A percentile compares a stretch with the other conserved stretches of the same genome.
Evolutionary conservation across 2,329 filamentous ascomycete genomes (phyloP).

Genomic region (Lachnum nothofagi): DNA sequence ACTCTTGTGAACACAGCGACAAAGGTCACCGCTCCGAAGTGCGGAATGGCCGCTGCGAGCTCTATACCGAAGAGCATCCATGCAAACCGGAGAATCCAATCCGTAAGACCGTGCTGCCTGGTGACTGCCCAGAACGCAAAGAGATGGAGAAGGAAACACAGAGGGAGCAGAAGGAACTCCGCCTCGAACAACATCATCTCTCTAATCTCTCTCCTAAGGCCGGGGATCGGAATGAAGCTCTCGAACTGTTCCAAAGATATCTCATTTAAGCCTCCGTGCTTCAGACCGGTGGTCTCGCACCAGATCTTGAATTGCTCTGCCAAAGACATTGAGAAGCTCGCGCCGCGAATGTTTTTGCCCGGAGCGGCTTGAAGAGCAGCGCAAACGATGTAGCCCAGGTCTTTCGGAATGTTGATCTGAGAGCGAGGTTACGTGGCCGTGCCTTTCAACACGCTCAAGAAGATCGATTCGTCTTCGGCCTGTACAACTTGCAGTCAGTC

Average conservation of each 20-base stretch:
- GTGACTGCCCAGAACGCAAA: too few species aligned
- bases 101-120: too few species aligned
- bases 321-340: constrained; percentile 14
- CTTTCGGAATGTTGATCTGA: constrained; percentile 14
- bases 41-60: too few species aligned
- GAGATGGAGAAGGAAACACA: too few species aligned
- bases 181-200: constrained; percentile 32
- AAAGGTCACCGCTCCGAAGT: too few species aligned
- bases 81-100: too few species aligned
- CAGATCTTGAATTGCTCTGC: constrained; percentile 16
- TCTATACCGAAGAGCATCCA: too few species aligned
- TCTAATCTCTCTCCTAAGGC: constrained; percentile 29
- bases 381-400: constrained; percentile 22
- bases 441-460: constrained; percentile 24
- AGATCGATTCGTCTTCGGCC: constrained; percentile 21
- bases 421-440: constrained; percentile 18
- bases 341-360: constrained; percentile 21
- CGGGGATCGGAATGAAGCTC: constrained; percentile 23
- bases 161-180: too few species aligned
- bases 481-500: not conserved
- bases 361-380: constrained; percentile 22
- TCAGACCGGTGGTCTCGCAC: constrained; percentile 16
- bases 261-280: constrained; percentile 14
- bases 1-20: too few species aligned
- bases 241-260: constrained; percentile 23